A percentile compares a stretch with the other conserved stretches of the same genome.
Evolutionary conservation across 2,329 filamentous ascomycete species (phyloP).

Genomic region (Lachnellula arida): DNA sequence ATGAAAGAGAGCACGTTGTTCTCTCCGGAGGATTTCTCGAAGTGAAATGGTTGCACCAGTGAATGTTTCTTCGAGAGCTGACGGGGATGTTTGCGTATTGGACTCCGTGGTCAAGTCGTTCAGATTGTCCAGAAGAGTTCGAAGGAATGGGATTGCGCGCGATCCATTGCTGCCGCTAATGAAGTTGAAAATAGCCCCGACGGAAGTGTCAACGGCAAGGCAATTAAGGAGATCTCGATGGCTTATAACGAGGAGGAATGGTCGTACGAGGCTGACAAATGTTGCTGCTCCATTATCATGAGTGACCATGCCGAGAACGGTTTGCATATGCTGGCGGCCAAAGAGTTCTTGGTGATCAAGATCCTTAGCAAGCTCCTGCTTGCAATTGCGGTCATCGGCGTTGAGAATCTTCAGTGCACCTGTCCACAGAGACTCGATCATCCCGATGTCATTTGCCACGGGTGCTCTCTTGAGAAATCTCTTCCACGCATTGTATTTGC

Average conservation of each 20-base stretch:
- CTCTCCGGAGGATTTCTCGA: conserved; percentile 23
- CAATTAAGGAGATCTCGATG: conserved; percentile 33
- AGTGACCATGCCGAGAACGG: conserved; percentile 16
- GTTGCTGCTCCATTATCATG: conserved; percentile 7
- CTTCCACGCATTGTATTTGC: conserved; percentile 6
- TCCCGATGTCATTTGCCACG: conserved; percentile 5
- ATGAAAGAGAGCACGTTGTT: conserved; percentile 21
- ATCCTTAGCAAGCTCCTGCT: conserved; percentile 13
- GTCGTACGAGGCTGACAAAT: conserved; percentile 19
- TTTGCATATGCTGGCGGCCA: conserved; percentile 18
- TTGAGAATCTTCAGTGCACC: conserved; percentile 13
- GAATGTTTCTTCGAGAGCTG: conserved; percentile 13
- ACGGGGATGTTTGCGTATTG: background rate
- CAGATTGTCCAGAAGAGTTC: conserved; percentile 14
- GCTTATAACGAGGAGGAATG: conserved; percentile 30
- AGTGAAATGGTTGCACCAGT: conserved; percentile 15
- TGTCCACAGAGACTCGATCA: conserved; percentile 7
- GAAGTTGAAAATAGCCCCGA: conserved; percentile 34
- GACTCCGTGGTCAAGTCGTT: background rate
- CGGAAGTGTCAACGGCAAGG: conserved; percentile 33
- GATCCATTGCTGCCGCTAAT: conserved; percentile 31
- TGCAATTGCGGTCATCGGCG: conserved; percentile 8
- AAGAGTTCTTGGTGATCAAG: conserved; percentile 5
- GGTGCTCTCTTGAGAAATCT: conserved; percentile 8
- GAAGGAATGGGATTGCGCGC: conserved; percentile 31